Base-by-base conservation (phyloP, 208 protist genomes). In the Crithidia brevicula region DNA sequence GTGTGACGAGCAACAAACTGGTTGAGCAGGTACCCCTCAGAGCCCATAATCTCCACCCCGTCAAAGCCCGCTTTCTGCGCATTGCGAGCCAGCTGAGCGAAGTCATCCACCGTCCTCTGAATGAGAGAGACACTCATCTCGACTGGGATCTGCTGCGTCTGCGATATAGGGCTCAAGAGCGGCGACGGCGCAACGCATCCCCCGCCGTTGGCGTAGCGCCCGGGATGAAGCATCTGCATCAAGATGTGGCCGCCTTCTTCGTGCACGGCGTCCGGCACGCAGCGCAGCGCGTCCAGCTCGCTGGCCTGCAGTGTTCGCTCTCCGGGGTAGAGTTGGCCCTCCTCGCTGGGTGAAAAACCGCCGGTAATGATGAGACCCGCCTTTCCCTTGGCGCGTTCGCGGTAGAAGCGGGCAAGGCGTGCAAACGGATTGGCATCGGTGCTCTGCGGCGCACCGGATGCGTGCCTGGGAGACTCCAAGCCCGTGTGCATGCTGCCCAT, bases 61-160 rank as follows among this genome's bases (percentile, higher is more conserved):
- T 99, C 97, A 57, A 98, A 99, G 9, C 96, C 96, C 0, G 93
- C 97, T 47, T 82, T 87, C 62, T 95, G 72, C n/a, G 97, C 97
- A 4, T 97, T 79, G 38, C 40, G 52, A 1, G 94, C 95, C 56
- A 93, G 95, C 16, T 77, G 72, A 33, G 67, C 71, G 58, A 94
- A 96, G 67, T 97, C 85, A 1, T 85, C 85, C 22, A 97, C 93
- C 18, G 95, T 92, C 20, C 87, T 80, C 33, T 89, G 73, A 8
- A 98, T 78, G 18, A 91, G 59, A 6, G 81, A 15, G 4, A 63
- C 58, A 0, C 86, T 88, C 30, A 98, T 67, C 42, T 81, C 89
- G 31, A 71, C 72, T 20, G 92, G 91, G 13, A 85, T 73, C 34
- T 85, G 59, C 43, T 72, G 31, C 23, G 82, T 86, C 18, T 81